phyloP scores from a whole-genome alignment of 2,329 filamentous ascomycete genomes.

The Penicillium sp. region DNA sequence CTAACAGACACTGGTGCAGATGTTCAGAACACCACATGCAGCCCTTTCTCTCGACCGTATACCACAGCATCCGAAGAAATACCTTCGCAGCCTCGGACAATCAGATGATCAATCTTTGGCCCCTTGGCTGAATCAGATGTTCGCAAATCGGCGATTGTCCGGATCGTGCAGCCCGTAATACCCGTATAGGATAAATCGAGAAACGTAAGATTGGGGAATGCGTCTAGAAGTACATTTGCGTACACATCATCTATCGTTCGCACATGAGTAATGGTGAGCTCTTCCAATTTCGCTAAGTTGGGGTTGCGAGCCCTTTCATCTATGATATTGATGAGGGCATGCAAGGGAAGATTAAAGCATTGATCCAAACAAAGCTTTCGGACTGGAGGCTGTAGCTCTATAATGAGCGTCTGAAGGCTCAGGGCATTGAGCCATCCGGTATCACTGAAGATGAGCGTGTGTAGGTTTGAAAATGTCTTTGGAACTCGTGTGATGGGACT shows the following conservation, averaged over 20 bases:
- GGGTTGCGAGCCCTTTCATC: slow-evolving; percentile 1
- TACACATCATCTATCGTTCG: slow-evolving; percentile 27
- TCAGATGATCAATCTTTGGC: slow-evolving; percentile 27
- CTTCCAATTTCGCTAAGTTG: slow-evolving; percentile 22
- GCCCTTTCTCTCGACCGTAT: slow-evolving; percentile 31
- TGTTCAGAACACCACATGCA: slow-evolving; percentile 27
- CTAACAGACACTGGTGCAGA: neutral
- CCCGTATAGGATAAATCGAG: slow-evolving; percentile 36
- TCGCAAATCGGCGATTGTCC: slow-evolving; percentile 30
- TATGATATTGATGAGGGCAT: neutral
- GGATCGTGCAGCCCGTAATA: slow-evolving; percentile 37
- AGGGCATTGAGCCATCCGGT: slow-evolving; percentile 22
- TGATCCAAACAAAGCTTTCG: slow-evolving; percentile 28
- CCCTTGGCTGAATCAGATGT: slow-evolving; percentile 1
- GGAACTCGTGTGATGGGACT: neutral
- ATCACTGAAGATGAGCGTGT: slow-evolving; percentile 30
- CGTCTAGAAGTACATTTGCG: slow-evolving; percentile 17
- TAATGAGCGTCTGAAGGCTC: slow-evolving; percentile 18
- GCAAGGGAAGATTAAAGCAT: slow-evolving; percentile 22
- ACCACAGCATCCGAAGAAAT: slow-evolving; percentile 36
- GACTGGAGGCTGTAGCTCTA: slow-evolving; percentile 20
- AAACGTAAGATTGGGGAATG: slow-evolving; percentile 30
- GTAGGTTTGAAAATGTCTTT: slow-evolving; percentile 21
- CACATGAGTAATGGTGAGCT: slow-evolving; percentile 31
- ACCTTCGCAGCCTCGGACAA: slow-evolving; percentile 29